These are phyloP conservation scores for Malus sieversii DNA, from an alignment of 306 rosid species.

Conservation along the genomic window DNA sequence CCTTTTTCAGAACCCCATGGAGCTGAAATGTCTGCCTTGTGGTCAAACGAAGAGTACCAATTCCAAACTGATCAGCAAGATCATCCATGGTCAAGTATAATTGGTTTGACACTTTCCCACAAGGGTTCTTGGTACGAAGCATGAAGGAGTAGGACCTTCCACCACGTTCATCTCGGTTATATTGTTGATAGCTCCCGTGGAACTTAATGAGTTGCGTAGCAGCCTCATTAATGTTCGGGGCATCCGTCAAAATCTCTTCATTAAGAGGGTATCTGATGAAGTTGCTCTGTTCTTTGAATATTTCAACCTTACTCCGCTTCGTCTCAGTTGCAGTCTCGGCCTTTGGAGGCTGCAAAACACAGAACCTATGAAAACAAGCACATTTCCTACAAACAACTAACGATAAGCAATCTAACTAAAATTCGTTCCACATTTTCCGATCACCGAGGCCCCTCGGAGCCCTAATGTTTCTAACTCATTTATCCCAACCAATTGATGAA, in stretches of 20 bases:
- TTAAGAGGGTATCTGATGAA: slow-evolving; percentile 85
- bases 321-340: slow-evolving; percentile 43
- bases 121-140: slow-evolving; percentile 96
- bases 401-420: neutral
- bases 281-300: slow-evolving; percentile 88
- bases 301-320: slow-evolving; percentile 95
- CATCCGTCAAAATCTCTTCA: slow-evolving; percentile 79
- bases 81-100: slow-evolving; percentile 99
- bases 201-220: slow-evolving; percentile 89
- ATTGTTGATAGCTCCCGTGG: slow-evolving; percentile 96
- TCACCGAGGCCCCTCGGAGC: neutral
- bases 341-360: slow-evolving; percentile 51
- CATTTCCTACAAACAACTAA: neutral
- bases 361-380: neutral
- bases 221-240: slow-evolving; percentile 85
- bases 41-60: slow-evolving; percentile 91
- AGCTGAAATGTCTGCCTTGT: slow-evolving; percentile 98
- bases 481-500: neutral
- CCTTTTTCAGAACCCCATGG: slow-evolving; percentile 88
- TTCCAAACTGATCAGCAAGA: slow-evolving; percentile 97
- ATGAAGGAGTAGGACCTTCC: slow-evolving; percentile 74
- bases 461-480: neutral
- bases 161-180: slow-evolving; percentile 86
- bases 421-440: neutral
- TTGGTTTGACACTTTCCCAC: slow-evolving; percentile 79